Conservation (phyloP, 169 alveolate species). For the Perkinsus olseni region DNA sequence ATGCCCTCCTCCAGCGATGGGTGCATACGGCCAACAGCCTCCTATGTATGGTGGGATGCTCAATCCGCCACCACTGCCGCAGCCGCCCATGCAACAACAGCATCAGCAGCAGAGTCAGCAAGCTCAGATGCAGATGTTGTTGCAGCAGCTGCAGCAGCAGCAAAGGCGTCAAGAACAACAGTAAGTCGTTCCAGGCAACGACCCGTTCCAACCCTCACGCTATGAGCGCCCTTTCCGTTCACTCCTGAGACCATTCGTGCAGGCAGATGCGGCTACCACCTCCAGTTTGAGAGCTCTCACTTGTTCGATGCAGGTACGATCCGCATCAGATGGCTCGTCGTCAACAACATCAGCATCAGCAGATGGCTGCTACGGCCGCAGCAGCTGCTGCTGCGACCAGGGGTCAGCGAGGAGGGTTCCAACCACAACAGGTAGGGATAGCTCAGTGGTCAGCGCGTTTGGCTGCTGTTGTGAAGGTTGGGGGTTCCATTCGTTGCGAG, state of each 20-base stretch:
- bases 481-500: background rate
- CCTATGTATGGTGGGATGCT: background rate
- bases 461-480: background rate
- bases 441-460: background rate
- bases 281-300: too few species aligned
- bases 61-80: background rate
- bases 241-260: too few species aligned
- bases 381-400: background rate
- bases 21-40: background rate
- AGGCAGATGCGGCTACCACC: too few species aligned
- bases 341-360: background rate
- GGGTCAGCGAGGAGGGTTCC: background rate
- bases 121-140: background rate
- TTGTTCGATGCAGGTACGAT: background rate
- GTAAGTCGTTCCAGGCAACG: too few species aligned
- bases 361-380: background rate
- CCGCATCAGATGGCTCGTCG: background rate
- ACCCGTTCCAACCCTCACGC: too few species aligned
- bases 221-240: too few species aligned
- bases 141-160: background rate
- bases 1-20: background rate
- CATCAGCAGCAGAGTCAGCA: background rate
- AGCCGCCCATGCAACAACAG: too few species aligned
- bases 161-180: background rate
- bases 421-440: background rate